Evolutionary conservation across 495 filamentous ascomycete species (phyloP), one percentile per base, ranked within the genome.

Genomic region (Hypomontagnella monticulosa): DNA sequence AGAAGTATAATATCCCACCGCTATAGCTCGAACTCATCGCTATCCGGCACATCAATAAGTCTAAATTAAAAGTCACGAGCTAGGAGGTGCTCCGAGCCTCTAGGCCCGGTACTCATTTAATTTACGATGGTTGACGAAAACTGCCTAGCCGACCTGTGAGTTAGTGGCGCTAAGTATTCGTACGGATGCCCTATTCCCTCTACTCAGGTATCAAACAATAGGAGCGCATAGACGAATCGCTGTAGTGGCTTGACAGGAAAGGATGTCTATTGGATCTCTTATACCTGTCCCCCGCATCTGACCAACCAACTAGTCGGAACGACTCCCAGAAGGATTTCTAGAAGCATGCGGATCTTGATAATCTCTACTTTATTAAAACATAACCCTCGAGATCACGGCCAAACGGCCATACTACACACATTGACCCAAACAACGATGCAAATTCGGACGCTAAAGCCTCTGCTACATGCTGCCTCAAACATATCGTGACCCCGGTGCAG

Each of bases 401-500:
- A 48, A 40, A 38, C 33, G 0, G n/a, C 14, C 37, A 27, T 36
- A 43, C 7, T n/a, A 40, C 30, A 52, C 20, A 46, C 8, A 19
- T 18, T 18, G 12, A 42, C 23, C 15, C 11, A 10, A 34, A 14
- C 40, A 11, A 6, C 40, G 16, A 38, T 36, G n/a, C 16, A 50
- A 12, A 20, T 5, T 10, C 32, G 37, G 14, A 12, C 38, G 19
- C 27, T 15, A 4, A 51, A 20, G 18, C 18, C 27, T 38, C 50
- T 43, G 10, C n/a, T 16, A 42, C 61, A n/a, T 20, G 20, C 20
- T 42, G 12, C 4, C 20, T 38, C 14, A 57, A 7, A 37, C 27
- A 61, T 38, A 20, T 51, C 53, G 63, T 23, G 62, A 53, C 18
- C 61, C 68, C 40, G 66, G 75, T 27, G 73, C 74, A 38, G 76